Percentiles rank a stretch among this genome's conserved stretches.
phyloP scores from a whole-genome alignment of 441 rosid species.

The Erodium trifolium region DNA sequence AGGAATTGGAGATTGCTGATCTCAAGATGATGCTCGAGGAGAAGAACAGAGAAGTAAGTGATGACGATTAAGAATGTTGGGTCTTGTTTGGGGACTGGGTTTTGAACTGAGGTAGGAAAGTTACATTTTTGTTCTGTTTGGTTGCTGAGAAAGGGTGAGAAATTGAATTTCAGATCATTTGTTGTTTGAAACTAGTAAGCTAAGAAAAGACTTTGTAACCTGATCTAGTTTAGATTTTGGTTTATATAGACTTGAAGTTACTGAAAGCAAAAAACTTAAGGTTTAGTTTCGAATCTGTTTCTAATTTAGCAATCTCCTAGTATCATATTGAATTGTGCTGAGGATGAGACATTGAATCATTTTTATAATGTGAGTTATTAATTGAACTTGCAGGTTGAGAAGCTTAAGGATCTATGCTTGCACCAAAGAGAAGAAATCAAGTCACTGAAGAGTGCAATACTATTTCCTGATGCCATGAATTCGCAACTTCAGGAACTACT shows the following conservation, averaged over 20 bases:
- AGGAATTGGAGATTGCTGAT: conserved; percentile 49
- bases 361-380: not conserved
- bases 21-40: conserved; percentile 46
- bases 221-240: too few species aligned
- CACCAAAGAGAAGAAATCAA: conserved; percentile 85
- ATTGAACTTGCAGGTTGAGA: conserved; percentile 57
- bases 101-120: not conserved
- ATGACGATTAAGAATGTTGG: not conserved
- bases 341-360: too few species aligned
- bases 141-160: too few species aligned
- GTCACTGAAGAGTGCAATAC: conserved; percentile 51
- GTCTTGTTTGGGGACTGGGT: not conserved
- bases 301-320: not conserved
- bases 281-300: not conserved
- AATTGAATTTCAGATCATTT: too few species aligned
- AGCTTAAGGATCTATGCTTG: conserved; percentile 77
- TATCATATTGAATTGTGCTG: not conserved
- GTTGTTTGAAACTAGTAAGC: too few species aligned
- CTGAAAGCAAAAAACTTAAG: too few species aligned
- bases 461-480: conserved; percentile 67
- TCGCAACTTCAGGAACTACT: conserved; percentile 43
- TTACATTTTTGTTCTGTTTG: not conserved
- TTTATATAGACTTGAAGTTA: too few species aligned
- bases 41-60: conserved; percentile 60
- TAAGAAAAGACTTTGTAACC: too few species aligned